These are phyloP conservation scores for Eustoma russellianum DNA, from an alignment of 257 asterid species.

Conservation along the genomic window DNA sequence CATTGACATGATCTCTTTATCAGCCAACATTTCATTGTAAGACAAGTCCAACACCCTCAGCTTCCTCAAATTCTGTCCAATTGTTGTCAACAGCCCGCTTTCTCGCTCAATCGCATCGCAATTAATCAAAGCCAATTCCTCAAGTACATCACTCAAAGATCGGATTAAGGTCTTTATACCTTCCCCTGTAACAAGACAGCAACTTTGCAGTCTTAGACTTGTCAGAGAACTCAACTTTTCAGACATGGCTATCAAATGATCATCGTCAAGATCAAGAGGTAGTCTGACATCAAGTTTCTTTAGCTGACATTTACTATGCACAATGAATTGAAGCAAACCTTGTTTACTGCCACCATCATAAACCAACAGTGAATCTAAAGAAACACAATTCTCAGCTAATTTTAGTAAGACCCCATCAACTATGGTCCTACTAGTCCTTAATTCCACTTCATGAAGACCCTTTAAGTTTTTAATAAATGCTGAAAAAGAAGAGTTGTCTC, in stretches of 20 bases:
- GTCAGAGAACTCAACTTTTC: slow-evolving; percentile 43
- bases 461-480: slow-evolving; percentile 20
- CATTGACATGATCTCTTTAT: slow-evolving; percentile 62
- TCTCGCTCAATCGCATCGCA: slow-evolving; percentile 65
- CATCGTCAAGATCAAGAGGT: slow-evolving; percentile 71
- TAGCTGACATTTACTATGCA: slow-evolving; percentile 29
- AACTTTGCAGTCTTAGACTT: slow-evolving; percentile 55
- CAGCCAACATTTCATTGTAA: slow-evolving; percentile 48
- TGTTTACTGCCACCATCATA: slow-evolving; percentile 71
- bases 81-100: slow-evolving; percentile 42
- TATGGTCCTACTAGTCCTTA: slow-evolving; percentile 51
- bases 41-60: slow-evolving; percentile 67
- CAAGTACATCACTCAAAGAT: slow-evolving; percentile 25
- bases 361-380: slow-evolving; percentile 41
- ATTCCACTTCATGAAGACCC: slow-evolving; percentile 45
- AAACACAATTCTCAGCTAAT: slow-evolving; percentile 30
- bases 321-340: slow-evolving; percentile 54
- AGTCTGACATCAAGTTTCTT: slow-evolving; percentile 52
- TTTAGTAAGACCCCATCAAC: slow-evolving; percentile 40
- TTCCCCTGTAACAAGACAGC: slow-evolving; percentile 63
- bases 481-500: slow-evolving; percentile 44
- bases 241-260: slow-evolving; percentile 48
- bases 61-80: slow-evolving; percentile 59
- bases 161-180: slow-evolving; percentile 44
- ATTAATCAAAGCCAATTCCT: slow-evolving; percentile 55